A percentile compares a stretch with the other conserved stretches of the same genome.
phyloP scores from a whole-genome alignment of 192 early-diverging fungal genomes.

The Linnemannia exigua region DNA sequence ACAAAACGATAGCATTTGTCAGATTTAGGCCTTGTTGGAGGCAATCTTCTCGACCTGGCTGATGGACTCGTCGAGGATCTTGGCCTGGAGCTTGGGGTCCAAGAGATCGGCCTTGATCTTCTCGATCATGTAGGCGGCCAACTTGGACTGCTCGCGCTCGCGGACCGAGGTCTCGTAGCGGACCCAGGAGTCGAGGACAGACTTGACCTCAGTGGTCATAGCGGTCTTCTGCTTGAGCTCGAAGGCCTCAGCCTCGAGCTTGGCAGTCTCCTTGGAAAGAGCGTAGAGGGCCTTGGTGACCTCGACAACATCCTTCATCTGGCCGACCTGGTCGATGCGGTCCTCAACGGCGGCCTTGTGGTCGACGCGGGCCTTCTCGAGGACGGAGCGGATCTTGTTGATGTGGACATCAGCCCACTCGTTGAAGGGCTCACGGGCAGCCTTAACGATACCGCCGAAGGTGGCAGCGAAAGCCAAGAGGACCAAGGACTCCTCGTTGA shows the following conservation, averaged over 20 bases:
- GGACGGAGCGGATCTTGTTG: conserved; percentile 85
- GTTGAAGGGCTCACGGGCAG: conserved; percentile 85
- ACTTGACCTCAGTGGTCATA: conserved; percentile 87
- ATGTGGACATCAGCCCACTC: conserved; percentile 79
- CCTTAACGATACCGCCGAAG: conserved; percentile 82
- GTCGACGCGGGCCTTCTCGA: conserved; percentile 88
- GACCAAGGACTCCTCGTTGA: conserved; percentile 95
- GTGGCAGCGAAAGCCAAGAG: conserved; percentile 86
- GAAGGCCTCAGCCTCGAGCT: conserved; percentile 95
- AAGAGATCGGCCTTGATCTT: conserved; percentile 78
- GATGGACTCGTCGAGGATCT: conserved; percentile 59
- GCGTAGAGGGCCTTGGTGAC: conserved; percentile 95
- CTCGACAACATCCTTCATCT: conserved; percentile 94
- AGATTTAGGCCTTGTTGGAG: conserved; percentile 52
- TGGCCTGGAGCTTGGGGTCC: conserved; percentile 73
- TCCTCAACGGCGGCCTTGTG: conserved; percentile 93
- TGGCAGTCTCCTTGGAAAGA: conserved; percentile 95
- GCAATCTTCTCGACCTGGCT: conserved; percentile 60
- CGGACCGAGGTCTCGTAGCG: conserved; percentile 95
- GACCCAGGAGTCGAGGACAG: conserved; percentile 95
- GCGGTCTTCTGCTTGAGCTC: conserved; percentile 93
- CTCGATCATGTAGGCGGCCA: conserved; percentile 88
- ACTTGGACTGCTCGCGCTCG: conserved; percentile 92
- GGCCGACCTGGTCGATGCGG: conserved; percentile 90
- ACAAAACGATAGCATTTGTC: not conserved